Evolutionary conservation across 1,284 basidiomycete species (phyloP).

Genomic region (Fomitopsis schrenkii): DNA sequence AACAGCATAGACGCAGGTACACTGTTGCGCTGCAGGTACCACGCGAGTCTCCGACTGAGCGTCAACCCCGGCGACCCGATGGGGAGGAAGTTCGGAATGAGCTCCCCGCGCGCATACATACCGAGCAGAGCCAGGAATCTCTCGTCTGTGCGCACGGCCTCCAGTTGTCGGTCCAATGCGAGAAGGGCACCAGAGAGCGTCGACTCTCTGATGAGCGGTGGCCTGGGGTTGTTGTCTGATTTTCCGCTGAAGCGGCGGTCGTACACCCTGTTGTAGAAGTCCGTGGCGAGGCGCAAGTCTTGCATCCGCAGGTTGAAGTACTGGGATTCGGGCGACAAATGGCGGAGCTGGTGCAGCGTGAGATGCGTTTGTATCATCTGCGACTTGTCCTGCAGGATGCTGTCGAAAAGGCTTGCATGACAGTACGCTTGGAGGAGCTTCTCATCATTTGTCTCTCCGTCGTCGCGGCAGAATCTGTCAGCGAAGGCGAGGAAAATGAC

Average conservation of each 20-base stretch:
- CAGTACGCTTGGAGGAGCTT: conserved; percentile 69
- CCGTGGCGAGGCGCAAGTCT: conserved; percentile 64
- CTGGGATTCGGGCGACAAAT: conserved; percentile 47
- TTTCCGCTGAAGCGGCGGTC: conserved; percentile 67
- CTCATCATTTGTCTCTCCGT: conserved; percentile 52
- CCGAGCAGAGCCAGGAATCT: conserved; percentile 43
- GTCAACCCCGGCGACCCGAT: conserved; percentile 32
- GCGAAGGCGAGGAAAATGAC: conserved; percentile 73
- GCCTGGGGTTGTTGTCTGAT: conserved; percentile 55
- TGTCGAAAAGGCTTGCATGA: conserved; percentile 80
- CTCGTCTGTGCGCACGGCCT: conserved; percentile 37
- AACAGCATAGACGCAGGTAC: conserved; percentile 66
- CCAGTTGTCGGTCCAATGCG: conserved; percentile 54
- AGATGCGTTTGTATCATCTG: conserved; percentile 74
- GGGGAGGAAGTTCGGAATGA: conserved; percentile 14
- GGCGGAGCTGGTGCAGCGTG: conserved; percentile 63
- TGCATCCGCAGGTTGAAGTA: conserved; percentile 66
- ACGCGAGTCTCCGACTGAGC: conserved; percentile 34
- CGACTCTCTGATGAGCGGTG: conserved; percentile 64
- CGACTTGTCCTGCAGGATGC: conserved; percentile 86
- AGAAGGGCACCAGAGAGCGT: conserved; percentile 61
- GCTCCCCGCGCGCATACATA: conserved; percentile 43
- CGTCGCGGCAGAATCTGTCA: conserved; percentile 64
- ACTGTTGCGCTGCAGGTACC: conserved; percentile 65
- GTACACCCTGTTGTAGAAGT: conserved; percentile 72